phyloP scores from a whole-genome alignment of 306 rosid genomes.

The Aeschynomene evenia region DNA sequence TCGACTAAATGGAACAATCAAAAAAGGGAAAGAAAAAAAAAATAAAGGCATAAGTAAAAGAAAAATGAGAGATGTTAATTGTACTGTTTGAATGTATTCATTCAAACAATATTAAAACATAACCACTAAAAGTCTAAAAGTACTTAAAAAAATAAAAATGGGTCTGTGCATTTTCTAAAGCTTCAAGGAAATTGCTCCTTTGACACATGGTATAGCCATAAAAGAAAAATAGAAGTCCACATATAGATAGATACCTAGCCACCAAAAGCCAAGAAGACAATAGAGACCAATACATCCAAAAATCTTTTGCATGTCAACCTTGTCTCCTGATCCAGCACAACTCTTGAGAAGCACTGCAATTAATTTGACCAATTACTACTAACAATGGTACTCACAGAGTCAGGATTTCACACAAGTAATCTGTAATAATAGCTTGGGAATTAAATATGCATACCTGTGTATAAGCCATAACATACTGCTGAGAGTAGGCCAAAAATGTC shows the following conservation, averaged over 20 bases:
- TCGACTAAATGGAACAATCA: no score
- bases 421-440: background rate
- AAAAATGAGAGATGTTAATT: background rate
- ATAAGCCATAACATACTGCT: conserved; percentile 61
- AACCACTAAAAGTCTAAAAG: no score
- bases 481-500: conserved; percentile 65
- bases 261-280: conserved; percentile 71
- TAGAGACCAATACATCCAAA: conserved; percentile 79
- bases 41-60: background rate
- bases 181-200: background rate
- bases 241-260: no score
- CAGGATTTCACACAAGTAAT: background rate
- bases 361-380: conserved; percentile 18
- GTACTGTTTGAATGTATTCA: no score
- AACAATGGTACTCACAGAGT: conserved; percentile 5
- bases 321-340: conserved; percentile 65
- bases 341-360: conserved; percentile 66
- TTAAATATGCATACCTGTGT: conserved; percentile 48
- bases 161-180: no score
- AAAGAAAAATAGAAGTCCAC: conserved; percentile 13
- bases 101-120: no score
- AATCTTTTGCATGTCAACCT: conserved; percentile 68
- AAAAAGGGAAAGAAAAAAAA: background rate
- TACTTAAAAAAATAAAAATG: no score
- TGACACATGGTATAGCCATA: background rate